Conservation (phyloP, 345 rosid species). For the Melaleuca quinquenervia region DNA sequence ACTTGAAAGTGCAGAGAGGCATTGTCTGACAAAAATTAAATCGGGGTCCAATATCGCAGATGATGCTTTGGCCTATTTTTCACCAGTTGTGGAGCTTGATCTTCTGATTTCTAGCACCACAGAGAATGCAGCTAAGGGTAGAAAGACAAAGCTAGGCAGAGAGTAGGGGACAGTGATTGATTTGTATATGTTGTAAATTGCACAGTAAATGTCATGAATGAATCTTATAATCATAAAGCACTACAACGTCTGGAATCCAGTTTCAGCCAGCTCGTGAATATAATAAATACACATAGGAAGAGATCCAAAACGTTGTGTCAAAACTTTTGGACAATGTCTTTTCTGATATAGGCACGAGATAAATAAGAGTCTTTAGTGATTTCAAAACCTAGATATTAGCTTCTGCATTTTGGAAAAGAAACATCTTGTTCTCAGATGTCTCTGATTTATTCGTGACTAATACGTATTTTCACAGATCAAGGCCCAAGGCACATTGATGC, state of each 20-base stretch:
- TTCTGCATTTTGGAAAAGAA: neutral
- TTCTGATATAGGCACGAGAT: neutral
- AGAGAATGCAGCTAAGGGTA: neutral
- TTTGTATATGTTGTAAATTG: neutral
- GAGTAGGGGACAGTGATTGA: neutral
- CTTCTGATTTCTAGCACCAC: neutral
- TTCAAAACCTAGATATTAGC: neutral
- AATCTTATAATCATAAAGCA: neutral
- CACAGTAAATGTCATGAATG: neutral
- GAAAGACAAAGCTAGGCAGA: neutral
- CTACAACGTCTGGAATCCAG: neutral
- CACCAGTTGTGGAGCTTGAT: neutral
- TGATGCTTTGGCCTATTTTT: neutral
- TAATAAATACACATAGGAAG: neutral
- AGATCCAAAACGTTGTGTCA: neutral
- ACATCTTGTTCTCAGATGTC: neutral
- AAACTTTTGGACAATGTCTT: neutral
- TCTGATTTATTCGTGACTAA: neutral
- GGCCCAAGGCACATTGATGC: conserved; percentile 62
- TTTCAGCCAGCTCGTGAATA: neutral
- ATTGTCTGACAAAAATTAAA: neutral
- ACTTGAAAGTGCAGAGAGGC: neutral
- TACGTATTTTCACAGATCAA: conserved; percentile 27
- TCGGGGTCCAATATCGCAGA: neutral
- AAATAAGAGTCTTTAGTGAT: neutral